phyloP scores from a whole-genome alignment of 2,329 filamentous ascomycete species.

The Gnomoniopsis smithogilvyi region DNA sequence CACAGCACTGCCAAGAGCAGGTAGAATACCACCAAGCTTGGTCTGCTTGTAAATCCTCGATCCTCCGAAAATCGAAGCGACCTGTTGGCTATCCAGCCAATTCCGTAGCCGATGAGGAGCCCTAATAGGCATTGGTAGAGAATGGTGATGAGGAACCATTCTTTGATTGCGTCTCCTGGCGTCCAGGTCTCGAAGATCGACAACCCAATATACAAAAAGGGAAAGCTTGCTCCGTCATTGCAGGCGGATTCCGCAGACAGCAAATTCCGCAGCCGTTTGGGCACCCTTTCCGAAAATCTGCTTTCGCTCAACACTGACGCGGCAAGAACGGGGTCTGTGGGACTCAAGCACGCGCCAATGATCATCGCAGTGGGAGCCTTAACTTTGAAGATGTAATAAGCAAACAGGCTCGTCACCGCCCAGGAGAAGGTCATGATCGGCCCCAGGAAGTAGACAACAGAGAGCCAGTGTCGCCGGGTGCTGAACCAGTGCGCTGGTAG shows the following conservation, averaged over 20 bases:
- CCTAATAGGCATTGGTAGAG: slow-evolving; percentile 64
- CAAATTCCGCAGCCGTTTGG: slow-evolving; percentile 61
- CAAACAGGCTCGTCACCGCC: slow-evolving; percentile 58
- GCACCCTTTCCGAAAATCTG: slow-evolving; percentile 60
- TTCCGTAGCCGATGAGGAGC: slow-evolving; percentile 57
- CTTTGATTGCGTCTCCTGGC: slow-evolving; percentile 49
- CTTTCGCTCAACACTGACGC: slow-evolving; percentile 57
- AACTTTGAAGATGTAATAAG: slow-evolving; percentile 61
- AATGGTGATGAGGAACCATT: slow-evolving; percentile 69
- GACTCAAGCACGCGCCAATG: slow-evolving; percentile 65
- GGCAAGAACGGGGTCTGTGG: slow-evolving; percentile 67
- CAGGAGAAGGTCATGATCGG: slow-evolving; percentile 69
- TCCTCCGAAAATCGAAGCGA: slow-evolving; percentile 15
- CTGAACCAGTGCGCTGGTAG: slow-evolving; percentile 47
- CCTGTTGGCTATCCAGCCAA: slow-evolving; percentile 67
- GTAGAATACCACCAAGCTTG: slow-evolving; percentile 24
- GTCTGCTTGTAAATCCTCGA: slow-evolving; percentile 6
- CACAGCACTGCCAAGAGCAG: slow-evolving; percentile 25
- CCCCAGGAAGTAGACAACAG: slow-evolving; percentile 57
- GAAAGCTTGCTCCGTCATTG: slow-evolving; percentile 36
- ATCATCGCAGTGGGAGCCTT: slow-evolving; percentile 59
- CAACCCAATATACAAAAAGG: slow-evolving; percentile 11
- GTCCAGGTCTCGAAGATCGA: slow-evolving; percentile 5
- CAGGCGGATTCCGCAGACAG: slow-evolving; percentile 63
- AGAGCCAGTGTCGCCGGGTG: slow-evolving; percentile 2